phyloP scores from a whole-genome alignment of 805 yeast genomes.

The Lachancea nothofagi region DNA sequence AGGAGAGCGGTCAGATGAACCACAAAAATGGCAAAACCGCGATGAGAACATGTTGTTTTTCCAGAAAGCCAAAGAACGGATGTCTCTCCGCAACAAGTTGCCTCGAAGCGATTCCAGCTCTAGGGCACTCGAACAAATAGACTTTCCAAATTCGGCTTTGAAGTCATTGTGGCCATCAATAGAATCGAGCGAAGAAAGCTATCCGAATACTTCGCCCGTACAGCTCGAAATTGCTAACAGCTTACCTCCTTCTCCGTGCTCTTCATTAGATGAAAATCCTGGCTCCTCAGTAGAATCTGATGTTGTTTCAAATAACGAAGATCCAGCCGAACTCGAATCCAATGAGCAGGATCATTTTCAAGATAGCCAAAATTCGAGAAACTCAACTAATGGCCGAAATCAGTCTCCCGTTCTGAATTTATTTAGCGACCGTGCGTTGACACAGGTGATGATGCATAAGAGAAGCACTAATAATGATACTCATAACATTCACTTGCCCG shows the following conservation, averaged over 20 bases:
- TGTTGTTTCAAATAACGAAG: not conserved
- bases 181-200: not conserved
- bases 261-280: not conserved
- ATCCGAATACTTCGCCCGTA: not conserved
- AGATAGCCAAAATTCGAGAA: too few species aligned
- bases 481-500: not conserved
- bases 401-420: not conserved
- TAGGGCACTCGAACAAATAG: not conserved
- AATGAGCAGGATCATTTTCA: too few species aligned
- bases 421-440: not conserved
- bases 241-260: not conserved
- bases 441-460: slow-evolving; percentile 6
- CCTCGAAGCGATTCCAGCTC: not conserved
- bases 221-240: not conserved
- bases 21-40: slow-evolving; percentile 40
- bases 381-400: not conserved
- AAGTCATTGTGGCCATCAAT: slow-evolving; percentile 1
- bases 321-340: too few species aligned
- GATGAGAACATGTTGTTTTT: slow-evolving; percentile 35
- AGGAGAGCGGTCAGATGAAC: slow-evolving; percentile 23
- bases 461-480: not conserved
- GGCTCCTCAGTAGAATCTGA: slow-evolving; percentile 5
- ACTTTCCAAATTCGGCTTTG: not conserved
- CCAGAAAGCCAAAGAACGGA: slow-evolving; percentile 24
- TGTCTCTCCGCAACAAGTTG: slow-evolving; percentile 2